These are phyloP conservation scores for Imleria badia DNA, from an alignment of 768 basidiomycete genomes.

Conservation along the genomic window DNA sequence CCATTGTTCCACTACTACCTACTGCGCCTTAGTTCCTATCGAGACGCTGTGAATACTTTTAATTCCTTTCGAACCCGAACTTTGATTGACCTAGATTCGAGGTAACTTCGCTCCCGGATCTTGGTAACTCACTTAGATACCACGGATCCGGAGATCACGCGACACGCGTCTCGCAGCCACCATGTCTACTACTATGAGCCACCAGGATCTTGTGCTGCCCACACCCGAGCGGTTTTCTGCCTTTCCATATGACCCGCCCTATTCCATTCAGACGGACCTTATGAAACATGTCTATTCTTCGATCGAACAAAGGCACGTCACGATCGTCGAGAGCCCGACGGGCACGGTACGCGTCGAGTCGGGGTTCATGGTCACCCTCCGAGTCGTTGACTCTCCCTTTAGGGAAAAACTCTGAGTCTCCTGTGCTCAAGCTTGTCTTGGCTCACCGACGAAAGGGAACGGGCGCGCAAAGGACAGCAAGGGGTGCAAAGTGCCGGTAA, in stretches of 20 bases:
- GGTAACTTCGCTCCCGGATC: slow-evolving; percentile 10
- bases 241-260: slow-evolving; percentile 85
- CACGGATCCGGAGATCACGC: slow-evolving; percentile 8
- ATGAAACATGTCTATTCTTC: slow-evolving; percentile 85
- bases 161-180: slow-evolving; percentile 8
- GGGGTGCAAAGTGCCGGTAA: slow-evolving; percentile 27
- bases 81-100: slow-evolving; percentile 8
- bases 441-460: slow-evolving; percentile 67
- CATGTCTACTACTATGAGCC: slow-evolving; percentile 6
- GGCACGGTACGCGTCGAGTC: slow-evolving; percentile 61
- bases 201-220: slow-evolving; percentile 39
- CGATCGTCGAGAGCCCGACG: slow-evolving; percentile 87
- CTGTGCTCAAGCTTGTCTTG: slow-evolving; percentile 76
- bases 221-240: slow-evolving; percentile 69
- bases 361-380: neutral
- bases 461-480: slow-evolving; percentile 60
- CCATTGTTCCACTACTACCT: slow-evolving; percentile 17
- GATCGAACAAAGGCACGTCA: slow-evolving; percentile 72
- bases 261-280: slow-evolving; percentile 79
- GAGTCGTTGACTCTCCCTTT: neutral
- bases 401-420: slow-evolving; percentile 88
- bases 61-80: slow-evolving; percentile 22
- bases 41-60: slow-evolving; percentile 25
- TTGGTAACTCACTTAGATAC: neutral
- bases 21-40: slow-evolving; percentile 23